phyloP scores from a whole-genome alignment of 192 early-diverging fungal genomes.

The Podochytrium sp. region DNA sequence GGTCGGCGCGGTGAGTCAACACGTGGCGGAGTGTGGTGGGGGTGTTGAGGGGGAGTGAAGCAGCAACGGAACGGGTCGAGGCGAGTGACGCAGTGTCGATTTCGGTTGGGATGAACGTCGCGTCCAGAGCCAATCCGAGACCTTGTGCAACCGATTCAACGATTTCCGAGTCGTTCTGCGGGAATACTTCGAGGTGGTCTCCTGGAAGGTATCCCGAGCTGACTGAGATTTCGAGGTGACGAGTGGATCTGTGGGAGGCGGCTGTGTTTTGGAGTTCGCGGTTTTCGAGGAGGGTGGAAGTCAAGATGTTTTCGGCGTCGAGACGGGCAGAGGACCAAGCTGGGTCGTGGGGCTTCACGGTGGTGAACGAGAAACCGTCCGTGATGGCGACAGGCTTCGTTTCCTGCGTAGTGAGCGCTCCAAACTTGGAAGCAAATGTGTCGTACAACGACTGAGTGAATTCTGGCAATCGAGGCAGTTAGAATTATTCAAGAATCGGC shows the following conservation, averaged over 20 bases:
- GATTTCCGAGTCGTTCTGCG: conserved; percentile 41
- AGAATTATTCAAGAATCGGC: neutral
- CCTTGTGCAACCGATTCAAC: conserved; percentile 46
- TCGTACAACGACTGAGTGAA: neutral
- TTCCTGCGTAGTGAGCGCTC: neutral
- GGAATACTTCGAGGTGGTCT: conserved; percentile 60
- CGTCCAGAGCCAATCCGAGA: conserved; percentile 53
- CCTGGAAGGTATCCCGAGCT: conserved; percentile 44
- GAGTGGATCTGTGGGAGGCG: conserved; percentile 46
- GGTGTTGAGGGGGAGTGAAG: conserved; percentile 25
- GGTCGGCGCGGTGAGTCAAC: conserved; percentile 52
- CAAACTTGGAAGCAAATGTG: neutral
- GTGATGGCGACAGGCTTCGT: neutral
- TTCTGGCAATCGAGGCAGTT: neutral
- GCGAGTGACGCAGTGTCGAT: conserved; percentile 35
- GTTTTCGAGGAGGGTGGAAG: conserved; percentile 40
- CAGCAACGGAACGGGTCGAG: conserved; percentile 52
- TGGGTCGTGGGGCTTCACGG: neutral
- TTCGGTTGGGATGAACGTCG: conserved; percentile 44
- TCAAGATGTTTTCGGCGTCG: neutral
- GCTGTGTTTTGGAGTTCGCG: conserved; percentile 46
- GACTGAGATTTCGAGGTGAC: conserved; percentile 44
- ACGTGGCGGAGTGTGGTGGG: conserved; percentile 54
- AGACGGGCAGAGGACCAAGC: conserved; percentile 1
- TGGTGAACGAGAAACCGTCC: conserved; percentile 1